A percentile compares a stretch with the other conserved stretches of the same genome.
Evolutionary conservation across 257 asterid genomes (phyloP).

Genomic region (Nicotiana knightiana): DNA sequence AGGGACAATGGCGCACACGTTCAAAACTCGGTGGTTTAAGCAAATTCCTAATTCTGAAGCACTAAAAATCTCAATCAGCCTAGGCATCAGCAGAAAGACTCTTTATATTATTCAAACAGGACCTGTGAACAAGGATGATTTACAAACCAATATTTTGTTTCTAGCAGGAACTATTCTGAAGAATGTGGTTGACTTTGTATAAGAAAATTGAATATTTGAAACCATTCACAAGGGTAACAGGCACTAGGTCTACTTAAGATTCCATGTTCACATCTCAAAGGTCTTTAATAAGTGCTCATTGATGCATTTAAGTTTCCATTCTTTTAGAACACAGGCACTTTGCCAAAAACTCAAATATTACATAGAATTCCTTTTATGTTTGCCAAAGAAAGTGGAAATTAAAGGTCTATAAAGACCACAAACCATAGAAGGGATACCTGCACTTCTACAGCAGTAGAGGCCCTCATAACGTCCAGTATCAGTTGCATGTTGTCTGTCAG

Average conservation of each 20-base stretch:
- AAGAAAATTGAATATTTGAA: not conserved
- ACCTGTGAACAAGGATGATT: not conserved
- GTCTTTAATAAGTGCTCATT: not conserved
- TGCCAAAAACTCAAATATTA: not conserved
- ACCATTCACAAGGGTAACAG: not conserved
- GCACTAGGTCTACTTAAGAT: not conserved
- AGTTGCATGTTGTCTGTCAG: conserved; percentile 57
- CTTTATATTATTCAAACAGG: not conserved
- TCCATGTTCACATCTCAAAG: not conserved
- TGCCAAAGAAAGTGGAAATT: not conserved
- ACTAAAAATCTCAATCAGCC: not conserved
- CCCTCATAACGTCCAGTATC: conserved; percentile 40
- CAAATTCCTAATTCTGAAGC: not conserved
- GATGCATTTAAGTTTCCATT: not conserved
- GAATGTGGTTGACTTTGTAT: not conserved
- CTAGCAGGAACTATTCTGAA: not conserved
- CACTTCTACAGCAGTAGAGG: conserved; percentile 62
- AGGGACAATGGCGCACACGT: no score
- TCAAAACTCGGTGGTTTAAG: not conserved
- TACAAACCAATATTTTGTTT: not conserved
- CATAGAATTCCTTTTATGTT: not conserved
- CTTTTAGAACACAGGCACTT: not conserved
- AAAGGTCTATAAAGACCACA: not conserved
- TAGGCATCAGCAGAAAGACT: not conserved
- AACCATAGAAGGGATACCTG: conserved; percentile 35